Conservation (phyloP, 495 filamentous ascomycete genomes). For the Parmelia sp. region DNA sequence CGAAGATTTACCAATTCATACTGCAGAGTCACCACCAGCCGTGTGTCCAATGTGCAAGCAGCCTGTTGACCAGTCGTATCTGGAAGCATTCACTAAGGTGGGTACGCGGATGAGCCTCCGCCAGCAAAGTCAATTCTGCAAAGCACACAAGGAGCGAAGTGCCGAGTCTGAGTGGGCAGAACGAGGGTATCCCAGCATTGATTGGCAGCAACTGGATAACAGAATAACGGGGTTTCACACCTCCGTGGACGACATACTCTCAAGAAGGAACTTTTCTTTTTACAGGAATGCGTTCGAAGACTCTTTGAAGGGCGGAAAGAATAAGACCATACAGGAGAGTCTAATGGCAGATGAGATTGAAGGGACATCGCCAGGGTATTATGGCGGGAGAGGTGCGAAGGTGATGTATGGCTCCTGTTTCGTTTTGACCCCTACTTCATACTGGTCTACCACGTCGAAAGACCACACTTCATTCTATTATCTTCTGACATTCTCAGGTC, state of each 20-base stretch:
- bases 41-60: slow-evolving; percentile 65
- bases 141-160: slow-evolving; percentile 54
- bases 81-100: slow-evolving; percentile 40
- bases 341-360: slow-evolving; percentile 35
- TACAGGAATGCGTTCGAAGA: slow-evolving; percentile 56
- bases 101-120: slow-evolving; percentile 51
- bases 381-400: slow-evolving; percentile 69
- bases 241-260: slow-evolving; percentile 53
- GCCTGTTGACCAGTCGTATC: slow-evolving; percentile 47
- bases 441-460: background rate
- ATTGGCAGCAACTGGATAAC: slow-evolving; percentile 64
- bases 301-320: slow-evolving; percentile 53
- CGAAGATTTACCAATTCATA: background rate
- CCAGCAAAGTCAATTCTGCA: slow-evolving; percentile 63
- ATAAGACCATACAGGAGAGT: slow-evolving; percentile 53
- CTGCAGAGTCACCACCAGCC: background rate
- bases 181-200: slow-evolving; percentile 68
- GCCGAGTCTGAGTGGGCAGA: slow-evolving; percentile 56
- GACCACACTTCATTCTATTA: background rate
- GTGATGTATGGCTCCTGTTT: slow-evolving; percentile 45
- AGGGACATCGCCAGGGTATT: slow-evolving; percentile 67
- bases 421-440: background rate
- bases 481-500: slow-evolving; percentile 34
- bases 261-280: slow-evolving; percentile 48
- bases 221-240: slow-evolving; percentile 53